These are phyloP conservation scores for Warburgia ugandensis DNA, from an alignment of 164 flowering plant species.

Conservation along the genomic window DNA sequence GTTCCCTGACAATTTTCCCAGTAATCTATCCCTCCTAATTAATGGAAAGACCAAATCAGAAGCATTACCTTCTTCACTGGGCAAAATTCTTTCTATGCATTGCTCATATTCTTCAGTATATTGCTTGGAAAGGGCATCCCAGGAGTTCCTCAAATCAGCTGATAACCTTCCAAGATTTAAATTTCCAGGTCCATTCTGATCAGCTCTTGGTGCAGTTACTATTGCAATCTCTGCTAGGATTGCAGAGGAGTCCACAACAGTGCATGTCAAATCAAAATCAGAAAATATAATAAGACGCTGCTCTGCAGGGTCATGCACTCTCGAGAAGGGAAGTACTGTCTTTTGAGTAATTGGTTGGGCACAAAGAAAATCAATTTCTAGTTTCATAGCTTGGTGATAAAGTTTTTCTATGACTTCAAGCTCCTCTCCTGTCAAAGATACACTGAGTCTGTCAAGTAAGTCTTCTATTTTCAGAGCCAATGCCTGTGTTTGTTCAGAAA, in stretches of 20 bases:
- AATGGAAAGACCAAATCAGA: neutral
- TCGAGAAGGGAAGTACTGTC: constrained; percentile 56
- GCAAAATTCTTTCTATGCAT: constrained; percentile 68
- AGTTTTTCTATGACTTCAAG: constrained; percentile 88
- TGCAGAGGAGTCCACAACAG: constrained; percentile 92
- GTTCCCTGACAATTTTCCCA: too few species aligned
- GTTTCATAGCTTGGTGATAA: constrained; percentile 85
- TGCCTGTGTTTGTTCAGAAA: constrained; percentile 32
- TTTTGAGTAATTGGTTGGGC: constrained; percentile 66
- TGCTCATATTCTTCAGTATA: constrained; percentile 90
- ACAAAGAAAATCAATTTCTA: constrained; percentile 72
- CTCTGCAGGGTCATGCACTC: constrained; percentile 41
- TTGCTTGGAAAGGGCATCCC: constrained; percentile 67
- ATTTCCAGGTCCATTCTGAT: constrained; percentile 34
- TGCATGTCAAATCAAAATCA: constrained; percentile 96
- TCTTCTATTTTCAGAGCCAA: constrained; percentile 71
- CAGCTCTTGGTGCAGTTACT: constrained; percentile 72
- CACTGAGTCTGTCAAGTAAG: constrained; percentile 85
- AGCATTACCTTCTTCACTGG: constrained; percentile 45
- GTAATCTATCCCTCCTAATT: too few species aligned
- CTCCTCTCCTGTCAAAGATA: constrained; percentile 91
- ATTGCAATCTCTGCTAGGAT: constrained; percentile 95
- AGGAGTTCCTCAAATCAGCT: constrained; percentile 63
- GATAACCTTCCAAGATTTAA: constrained; percentile 55
- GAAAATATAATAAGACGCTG: constrained; percentile 60